A percentile compares a stretch with the other conserved stretches of the same genome.
phyloP scores from a whole-genome alignment of 2,329 filamentous ascomycete species.

The Xylaria arbuscula region DNA sequence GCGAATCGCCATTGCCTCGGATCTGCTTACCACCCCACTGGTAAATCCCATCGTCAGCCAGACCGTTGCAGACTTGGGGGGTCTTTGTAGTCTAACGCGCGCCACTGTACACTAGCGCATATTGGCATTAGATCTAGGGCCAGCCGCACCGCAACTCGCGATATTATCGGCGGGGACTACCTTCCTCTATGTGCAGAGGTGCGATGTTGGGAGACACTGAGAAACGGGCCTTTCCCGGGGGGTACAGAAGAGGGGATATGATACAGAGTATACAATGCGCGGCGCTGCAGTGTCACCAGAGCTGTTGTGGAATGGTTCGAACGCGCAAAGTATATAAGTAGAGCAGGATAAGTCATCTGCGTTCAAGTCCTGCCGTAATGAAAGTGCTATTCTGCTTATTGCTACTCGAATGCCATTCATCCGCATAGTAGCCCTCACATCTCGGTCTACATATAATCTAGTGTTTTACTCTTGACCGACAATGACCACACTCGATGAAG shows the following conservation, averaged over 20 bases:
- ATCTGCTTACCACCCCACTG: not conserved
- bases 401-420: too few species aligned
- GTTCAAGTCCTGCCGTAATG: not conserved
- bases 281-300: not conserved
- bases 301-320: too few species aligned
- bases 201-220: not conserved
- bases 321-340: not conserved
- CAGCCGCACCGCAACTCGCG: not conserved
- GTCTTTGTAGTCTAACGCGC: not conserved
- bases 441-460: not conserved
- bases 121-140: not conserved
- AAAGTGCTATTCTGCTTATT: not conserved
- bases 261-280: not conserved
- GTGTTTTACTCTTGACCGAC: not conserved
- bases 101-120: not conserved
- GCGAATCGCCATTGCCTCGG: not conserved
- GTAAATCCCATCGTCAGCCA: not conserved
- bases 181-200: not conserved
- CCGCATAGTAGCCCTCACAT: not conserved
- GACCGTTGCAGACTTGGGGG: not conserved
- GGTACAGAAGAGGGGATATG: not conserved
- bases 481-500: conserved; percentile 2
- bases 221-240: not conserved
- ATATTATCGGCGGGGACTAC: not conserved
- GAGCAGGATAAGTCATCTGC: not conserved